These are phyloP conservation scores for Wickerhamomyces xylosicus DNA, from an alignment of 805 yeast species.

Conservation along the genomic window DNA sequence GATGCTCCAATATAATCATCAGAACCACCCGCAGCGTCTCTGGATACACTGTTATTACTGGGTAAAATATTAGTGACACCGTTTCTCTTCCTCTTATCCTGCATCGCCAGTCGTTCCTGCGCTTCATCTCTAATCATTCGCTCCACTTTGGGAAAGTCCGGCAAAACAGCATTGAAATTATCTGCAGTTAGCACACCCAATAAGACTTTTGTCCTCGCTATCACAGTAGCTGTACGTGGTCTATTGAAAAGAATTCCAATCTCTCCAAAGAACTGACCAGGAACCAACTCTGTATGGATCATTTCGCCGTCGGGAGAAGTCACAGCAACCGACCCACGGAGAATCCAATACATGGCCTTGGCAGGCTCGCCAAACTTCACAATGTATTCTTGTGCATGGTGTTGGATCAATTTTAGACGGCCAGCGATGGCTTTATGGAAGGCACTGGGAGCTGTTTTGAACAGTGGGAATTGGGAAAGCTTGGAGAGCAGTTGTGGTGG, in stretches of 20 bases:
- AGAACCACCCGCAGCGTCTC: conserved; percentile 1
- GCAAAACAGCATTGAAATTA: conserved; percentile 45
- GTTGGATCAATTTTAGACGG: conserved; percentile 46
- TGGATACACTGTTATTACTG: conserved; percentile 1
- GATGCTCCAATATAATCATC: conserved; percentile 7
- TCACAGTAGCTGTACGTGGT: conserved; percentile 72
- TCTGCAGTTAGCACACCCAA: conserved; percentile 62
- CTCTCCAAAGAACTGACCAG: conserved; percentile 72
- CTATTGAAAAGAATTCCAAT: conserved; percentile 68
- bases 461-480: conserved; percentile 51
- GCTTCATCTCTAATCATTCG: conserved; percentile 68
- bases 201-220: conserved; percentile 56
- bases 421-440: conserved; percentile 52
- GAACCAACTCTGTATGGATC: conserved; percentile 55
- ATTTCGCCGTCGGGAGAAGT: conserved; percentile 73
- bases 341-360: conserved; percentile 70
- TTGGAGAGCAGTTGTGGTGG: conserved; percentile 48
- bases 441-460: conserved; percentile 54
- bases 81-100: conserved; percentile 45
- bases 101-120: conserved; percentile 65
- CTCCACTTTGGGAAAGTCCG: conserved; percentile 56
- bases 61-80: conserved; percentile 24
- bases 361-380: conserved; percentile 67
- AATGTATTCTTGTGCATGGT: conserved; percentile 59
- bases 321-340: conserved; percentile 68